A percentile compares a stretch with the other conserved stretches of the same genome.
Conservation (phyloP, 257 asterid species). For the Gentiana straminea region DNA sequence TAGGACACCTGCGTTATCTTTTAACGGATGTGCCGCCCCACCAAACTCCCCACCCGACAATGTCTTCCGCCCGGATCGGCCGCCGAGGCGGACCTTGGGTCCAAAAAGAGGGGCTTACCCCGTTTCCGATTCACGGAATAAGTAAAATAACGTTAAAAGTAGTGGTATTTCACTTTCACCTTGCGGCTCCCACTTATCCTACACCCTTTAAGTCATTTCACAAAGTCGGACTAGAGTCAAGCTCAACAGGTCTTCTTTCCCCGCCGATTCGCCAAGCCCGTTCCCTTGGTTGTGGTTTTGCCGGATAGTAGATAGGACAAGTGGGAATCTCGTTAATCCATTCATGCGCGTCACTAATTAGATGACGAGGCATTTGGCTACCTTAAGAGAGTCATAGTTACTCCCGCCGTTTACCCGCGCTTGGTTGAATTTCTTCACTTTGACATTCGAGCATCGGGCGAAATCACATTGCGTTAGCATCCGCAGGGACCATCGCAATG, state of each 20-base stretch:
- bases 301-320: too few relatives aligned
- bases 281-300: too few relatives aligned
- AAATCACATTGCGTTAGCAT: conserved; percentile 43
- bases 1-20: too few relatives aligned
- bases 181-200: conserved; percentile 17
- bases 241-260: conserved; percentile 68
- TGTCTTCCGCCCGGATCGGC: conserved; percentile 3
- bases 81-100: conserved; percentile 18
- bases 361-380: too few relatives aligned
- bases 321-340: too few relatives aligned
- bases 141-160: conserved; percentile 81
- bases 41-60: background rate
- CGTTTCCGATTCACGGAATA: conserved; percentile 69
- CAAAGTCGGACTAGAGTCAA: conserved; percentile 54
- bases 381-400: too few relatives aligned
- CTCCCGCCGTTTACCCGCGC: too few relatives aligned
- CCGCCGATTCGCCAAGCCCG: too few relatives aligned
- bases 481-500: conserved; percentile 51
- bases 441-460: too few relatives aligned
- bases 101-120: conserved; percentile 57
- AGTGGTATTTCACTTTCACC: conserved; percentile 51
- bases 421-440: too few relatives aligned
- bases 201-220: conserved; percentile 34
- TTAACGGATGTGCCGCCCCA: too few relatives aligned
- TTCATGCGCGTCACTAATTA: too few relatives aligned